Percentiles rank a stretch among this genome's conserved stretches.
phyloP scores from a whole-genome alignment of 768 basidiomycete genomes.

The Tephrocybe sp. region DNA sequence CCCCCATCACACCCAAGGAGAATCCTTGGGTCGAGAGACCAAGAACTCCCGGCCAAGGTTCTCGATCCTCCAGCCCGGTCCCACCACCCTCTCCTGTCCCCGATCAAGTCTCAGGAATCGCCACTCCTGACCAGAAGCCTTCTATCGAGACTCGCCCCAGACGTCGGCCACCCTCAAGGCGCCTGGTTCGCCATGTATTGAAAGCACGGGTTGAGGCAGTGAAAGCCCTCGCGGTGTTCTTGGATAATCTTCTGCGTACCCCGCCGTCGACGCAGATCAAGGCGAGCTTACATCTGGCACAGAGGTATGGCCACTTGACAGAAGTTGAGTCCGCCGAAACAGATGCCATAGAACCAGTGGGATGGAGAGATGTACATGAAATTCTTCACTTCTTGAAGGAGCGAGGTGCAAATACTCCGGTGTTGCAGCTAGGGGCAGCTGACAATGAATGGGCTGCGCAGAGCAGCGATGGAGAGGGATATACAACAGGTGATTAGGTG shows the following conservation, averaged over 20 bases:
- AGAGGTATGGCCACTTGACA: conserved; percentile 43
- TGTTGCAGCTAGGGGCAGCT: conserved; percentile 39
- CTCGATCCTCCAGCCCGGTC: conserved; percentile 11
- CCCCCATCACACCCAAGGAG: conserved; percentile 60
- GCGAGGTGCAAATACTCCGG: conserved; percentile 70
- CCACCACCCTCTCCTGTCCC: conserved; percentile 16
- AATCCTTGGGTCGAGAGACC: conserved; percentile 69
- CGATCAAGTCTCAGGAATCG: conserved; percentile 10
- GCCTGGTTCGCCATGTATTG: conserved; percentile 86
- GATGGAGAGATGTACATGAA: conserved; percentile 68
- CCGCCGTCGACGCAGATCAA: conserved; percentile 37
- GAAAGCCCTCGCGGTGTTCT: conserved; percentile 68
- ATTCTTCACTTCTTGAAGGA: conserved; percentile 67
- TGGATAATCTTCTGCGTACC: conserved; percentile 55
- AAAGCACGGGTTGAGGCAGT: conserved; percentile 83
- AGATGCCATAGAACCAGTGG: conserved; percentile 31
- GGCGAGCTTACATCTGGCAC: conserved; percentile 47
- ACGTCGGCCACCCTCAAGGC: conserved; percentile 69
- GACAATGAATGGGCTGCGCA: conserved; percentile 72
- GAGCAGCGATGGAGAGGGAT: conserved; percentile 56
- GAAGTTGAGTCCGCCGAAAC: conserved; percentile 29
- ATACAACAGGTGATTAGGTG: conserved; percentile 30
- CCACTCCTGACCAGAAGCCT: conserved; percentile 33
- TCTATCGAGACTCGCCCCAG: conserved; percentile 33
- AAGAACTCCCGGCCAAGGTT: conserved; percentile 24